Percentiles rank a stretch among this genome's conserved stretches.
Evolutionary conservation across 805 yeast genomes (phyloP).

Genomic region (Kregervanrija pseudodelftensis): DNA sequence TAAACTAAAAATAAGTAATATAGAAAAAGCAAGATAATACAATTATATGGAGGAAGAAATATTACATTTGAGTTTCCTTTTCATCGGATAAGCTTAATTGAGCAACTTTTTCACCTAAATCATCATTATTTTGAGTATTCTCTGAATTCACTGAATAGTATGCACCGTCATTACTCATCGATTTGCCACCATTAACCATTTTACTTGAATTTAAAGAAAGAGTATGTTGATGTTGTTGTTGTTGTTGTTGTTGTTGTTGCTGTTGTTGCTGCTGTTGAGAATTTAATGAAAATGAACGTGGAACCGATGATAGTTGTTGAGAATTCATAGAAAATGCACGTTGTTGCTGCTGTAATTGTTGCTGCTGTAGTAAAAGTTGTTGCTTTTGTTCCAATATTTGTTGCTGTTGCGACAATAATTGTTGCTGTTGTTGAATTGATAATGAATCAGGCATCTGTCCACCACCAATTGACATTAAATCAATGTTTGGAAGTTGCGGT

Average conservation of each 20-base stretch:
- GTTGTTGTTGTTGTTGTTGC: no score
- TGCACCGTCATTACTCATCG: no score
- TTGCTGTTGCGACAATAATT: conserved; percentile 9
- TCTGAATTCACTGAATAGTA: no score
- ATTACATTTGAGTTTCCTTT: conserved; percentile 20
- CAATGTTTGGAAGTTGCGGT: neutral
- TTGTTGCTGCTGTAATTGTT: conserved; percentile 12
- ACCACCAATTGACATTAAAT: neutral
- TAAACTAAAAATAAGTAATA: no score
- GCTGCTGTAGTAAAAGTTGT: conserved; percentile 6
- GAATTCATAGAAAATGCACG: conserved; percentile 9
- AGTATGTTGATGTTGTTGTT: no score
- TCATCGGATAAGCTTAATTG: conserved; percentile 16
- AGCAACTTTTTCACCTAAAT: conserved; percentile 16
- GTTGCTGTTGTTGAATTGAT: conserved; percentile 1
- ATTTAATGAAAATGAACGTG: no score
- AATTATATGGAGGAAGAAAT: neutral
- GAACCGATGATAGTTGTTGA: conserved; percentile 1
- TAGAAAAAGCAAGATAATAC: neutral
- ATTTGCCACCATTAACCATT: no score
- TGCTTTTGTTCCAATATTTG: conserved; percentile 13
- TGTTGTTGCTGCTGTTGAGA: no score
- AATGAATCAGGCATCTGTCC: neutral
- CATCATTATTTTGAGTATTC: conserved; percentile 8
- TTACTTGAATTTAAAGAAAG: no score